These are phyloP conservation scores for Neotropicomus parvogracilis DNA, from an alignment of 1,284 basidiomycete species.

Conservation along the genomic window DNA sequence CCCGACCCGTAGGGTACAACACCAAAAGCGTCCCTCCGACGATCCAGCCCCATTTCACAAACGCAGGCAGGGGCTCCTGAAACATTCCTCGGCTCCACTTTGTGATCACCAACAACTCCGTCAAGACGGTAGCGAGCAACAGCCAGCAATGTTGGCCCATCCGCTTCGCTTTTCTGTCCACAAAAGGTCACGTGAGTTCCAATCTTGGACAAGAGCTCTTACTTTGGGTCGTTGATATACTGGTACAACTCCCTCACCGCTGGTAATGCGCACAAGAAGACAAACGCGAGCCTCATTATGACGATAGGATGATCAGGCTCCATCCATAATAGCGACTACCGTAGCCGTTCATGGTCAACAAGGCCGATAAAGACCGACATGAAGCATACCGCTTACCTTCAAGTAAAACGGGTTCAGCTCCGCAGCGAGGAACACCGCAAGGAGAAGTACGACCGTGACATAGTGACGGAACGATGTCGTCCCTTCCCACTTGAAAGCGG, in stretches of 20 bases:
- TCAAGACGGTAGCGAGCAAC: constrained; percentile 73
- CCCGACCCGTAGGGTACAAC: constrained; percentile 66
- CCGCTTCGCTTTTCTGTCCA: constrained; percentile 61
- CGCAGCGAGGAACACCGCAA: constrained; percentile 76
- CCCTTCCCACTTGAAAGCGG: constrained; percentile 82
- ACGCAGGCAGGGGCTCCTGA: constrained; percentile 55
- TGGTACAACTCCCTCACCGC: constrained; percentile 77
- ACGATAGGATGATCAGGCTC: constrained; percentile 83
- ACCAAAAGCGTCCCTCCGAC: constrained; percentile 54
- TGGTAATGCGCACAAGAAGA: constrained; percentile 79
- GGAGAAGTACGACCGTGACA: constrained; percentile 65
- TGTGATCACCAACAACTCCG: constrained; percentile 68
- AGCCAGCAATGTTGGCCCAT: constrained; percentile 88
- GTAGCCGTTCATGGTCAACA: constrained; percentile 13
- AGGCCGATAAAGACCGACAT: constrained; percentile 12
- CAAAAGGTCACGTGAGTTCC: constrained; percentile 7
- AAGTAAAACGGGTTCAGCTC: constrained; percentile 84
- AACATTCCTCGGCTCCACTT: constrained; percentile 80
- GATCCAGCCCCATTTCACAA: constrained; percentile 64
- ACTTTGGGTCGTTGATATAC: constrained; percentile 77
- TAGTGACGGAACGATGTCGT: constrained; percentile 75
- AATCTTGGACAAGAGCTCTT: constrained; percentile 23
- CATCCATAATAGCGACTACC: constrained; percentile 75
- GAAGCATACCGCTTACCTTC: constrained; percentile 47
- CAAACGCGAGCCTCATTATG: constrained; percentile 65